Evolutionary conservation across 2,329 filamentous ascomycete species (phyloP).

Genomic region (Aspergillus versicolor): DNA sequence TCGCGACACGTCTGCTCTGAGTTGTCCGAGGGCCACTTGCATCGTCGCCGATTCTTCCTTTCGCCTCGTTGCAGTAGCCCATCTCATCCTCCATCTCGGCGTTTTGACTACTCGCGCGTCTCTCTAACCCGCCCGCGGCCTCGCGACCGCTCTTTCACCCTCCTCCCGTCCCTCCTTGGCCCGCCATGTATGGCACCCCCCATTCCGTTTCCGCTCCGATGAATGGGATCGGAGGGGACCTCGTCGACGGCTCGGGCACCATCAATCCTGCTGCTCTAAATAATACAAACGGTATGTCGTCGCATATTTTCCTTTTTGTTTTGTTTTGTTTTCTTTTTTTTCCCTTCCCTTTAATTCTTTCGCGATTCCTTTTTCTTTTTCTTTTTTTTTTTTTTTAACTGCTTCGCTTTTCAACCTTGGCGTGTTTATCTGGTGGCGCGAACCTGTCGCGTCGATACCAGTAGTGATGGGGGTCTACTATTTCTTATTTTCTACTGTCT

Average conservation of each 20-base stretch:
- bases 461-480: conserved; percentile 14
- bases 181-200: conserved; percentile 49
- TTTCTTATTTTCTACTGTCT: conserved; percentile 14
- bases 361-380: not conserved
- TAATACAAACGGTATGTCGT: conserved; percentile 63
- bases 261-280: conserved; percentile 89
- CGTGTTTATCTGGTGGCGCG: conserved; percentile 9
- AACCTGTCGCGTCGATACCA: not conserved
- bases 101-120: conserved; percentile 26
- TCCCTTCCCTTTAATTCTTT: not conserved
- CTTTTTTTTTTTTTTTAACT: not conserved
- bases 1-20: conserved; percentile 22
- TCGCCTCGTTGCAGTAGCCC: conserved; percentile 19
- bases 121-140: conserved; percentile 33
- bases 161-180: conserved; percentile 29
- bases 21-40: conserved; percentile 21
- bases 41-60: conserved; percentile 17
- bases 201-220: conserved; percentile 62
- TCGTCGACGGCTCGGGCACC: conserved; percentile 75
- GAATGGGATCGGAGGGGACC: conserved; percentile 58
- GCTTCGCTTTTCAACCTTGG: not conserved
- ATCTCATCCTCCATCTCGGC: conserved; percentile 15
- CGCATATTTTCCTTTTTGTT: conserved; percentile 10
- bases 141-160: conserved; percentile 29
- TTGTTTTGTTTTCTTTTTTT: not conserved